Conservation (phyloP, 257 asterid species). For the Agastache rugosa region DNA sequence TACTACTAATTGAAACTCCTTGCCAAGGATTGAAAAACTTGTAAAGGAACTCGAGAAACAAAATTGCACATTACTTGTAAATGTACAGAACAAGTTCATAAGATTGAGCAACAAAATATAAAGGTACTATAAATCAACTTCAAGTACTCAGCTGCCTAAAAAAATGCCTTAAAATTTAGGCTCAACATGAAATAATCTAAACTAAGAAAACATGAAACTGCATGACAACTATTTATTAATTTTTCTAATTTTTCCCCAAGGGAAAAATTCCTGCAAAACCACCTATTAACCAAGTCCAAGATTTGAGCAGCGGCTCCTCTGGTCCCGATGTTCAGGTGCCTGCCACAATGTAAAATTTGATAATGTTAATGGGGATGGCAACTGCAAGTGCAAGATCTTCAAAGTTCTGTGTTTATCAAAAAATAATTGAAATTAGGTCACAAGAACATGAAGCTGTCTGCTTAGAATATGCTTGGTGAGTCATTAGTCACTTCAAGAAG, state of each 20-base stretch:
- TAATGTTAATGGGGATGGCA: constrained; percentile 8
- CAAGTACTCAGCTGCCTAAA: not conserved
- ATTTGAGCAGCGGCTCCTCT: constrained; percentile 46
- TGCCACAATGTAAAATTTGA: constrained; percentile 43
- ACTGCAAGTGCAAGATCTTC: not conserved
- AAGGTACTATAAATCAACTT: not conserved
- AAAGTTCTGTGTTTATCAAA: not conserved
- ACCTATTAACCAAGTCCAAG: constrained; percentile 45
- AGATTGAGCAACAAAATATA: not conserved
- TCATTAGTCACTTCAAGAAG: constrained; percentile 39
- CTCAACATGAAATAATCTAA: constrained; percentile 7
- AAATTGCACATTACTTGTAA: not conserved
- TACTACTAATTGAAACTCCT: not conserved
- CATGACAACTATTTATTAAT: constrained; percentile 32
- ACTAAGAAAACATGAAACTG: constrained; percentile 35
- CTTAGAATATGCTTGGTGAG: constrained; percentile 35
- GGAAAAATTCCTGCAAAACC: constrained; percentile 42
- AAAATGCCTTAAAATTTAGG: not conserved
- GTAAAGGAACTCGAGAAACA: not conserved
- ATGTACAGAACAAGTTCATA: not conserved
- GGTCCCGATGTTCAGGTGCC: constrained; percentile 73
- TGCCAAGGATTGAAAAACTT: not conserved
- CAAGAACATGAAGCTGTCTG: constrained; percentile 32
- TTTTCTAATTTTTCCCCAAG: constrained; percentile 27
- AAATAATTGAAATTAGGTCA: constrained; percentile 16